Evolutionary conservation across 768 basidiomycete species (phyloP).

Genomic region (Leccinum uliginosum): DNA sequence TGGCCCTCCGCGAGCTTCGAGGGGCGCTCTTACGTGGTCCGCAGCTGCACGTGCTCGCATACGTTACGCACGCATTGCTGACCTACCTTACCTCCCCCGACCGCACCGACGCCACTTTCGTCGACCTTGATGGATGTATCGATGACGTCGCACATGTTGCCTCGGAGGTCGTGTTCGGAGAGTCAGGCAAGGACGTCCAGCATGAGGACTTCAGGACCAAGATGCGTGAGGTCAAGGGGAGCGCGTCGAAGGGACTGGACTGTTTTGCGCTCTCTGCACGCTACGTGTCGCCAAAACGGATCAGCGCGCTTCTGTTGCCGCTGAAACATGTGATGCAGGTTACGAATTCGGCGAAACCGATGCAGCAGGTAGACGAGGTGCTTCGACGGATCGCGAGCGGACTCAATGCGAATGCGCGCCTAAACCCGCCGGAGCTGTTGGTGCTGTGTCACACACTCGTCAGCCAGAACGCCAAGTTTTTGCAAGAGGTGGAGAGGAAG

Average conservation of each 20-base stretch:
- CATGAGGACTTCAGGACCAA: constrained; percentile 92
- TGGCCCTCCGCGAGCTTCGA: constrained; percentile 76
- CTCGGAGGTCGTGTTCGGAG: constrained; percentile 89
- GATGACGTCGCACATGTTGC: constrained; percentile 77
- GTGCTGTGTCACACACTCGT: constrained; percentile 85
- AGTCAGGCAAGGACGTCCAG: constrained; percentile 85
- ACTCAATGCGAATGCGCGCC: constrained; percentile 74
- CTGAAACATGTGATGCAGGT: constrained; percentile 81
- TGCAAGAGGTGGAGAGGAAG: constrained; percentile 52
- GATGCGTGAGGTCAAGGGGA: constrained; percentile 85
- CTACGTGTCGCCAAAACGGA: constrained; percentile 68
- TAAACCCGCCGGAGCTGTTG: constrained; percentile 67
- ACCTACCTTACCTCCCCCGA: constrained; percentile 71
- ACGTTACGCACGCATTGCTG: constrained; percentile 75
- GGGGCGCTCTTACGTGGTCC: constrained; percentile 85
- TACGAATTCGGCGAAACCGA: constrained; percentile 73
- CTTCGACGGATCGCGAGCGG: constrained; percentile 79
- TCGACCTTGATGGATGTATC: constrained; percentile 69
- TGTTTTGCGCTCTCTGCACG: constrained; percentile 80
- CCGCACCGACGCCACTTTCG: constrained; percentile 45
- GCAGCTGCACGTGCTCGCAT: constrained; percentile 89
- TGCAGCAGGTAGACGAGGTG: constrained; percentile 86
- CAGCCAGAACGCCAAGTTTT: constrained; percentile 85
- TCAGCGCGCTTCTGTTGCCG: constrained; percentile 74
- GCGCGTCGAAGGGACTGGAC: constrained; percentile 80